Percentiles rank a stretch among this genome's conserved stretches.
Conservation (phyloP, 176 grass and related monocot genomes). For the Eremochloa ophiuroides region DNA sequence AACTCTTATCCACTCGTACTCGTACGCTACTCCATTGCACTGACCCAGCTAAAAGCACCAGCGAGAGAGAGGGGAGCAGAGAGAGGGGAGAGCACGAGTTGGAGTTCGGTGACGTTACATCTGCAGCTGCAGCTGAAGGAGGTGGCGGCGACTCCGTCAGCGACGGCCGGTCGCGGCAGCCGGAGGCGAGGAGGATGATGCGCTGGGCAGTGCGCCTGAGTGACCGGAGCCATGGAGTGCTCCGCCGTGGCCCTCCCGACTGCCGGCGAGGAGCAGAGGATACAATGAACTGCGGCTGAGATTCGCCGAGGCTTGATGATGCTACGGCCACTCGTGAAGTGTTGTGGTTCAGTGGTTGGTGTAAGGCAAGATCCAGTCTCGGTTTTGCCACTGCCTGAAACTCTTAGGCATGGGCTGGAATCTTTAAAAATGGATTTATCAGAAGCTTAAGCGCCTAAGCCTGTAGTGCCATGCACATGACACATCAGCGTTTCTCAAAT, state of each 20-base stretch:
- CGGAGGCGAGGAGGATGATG: background rate
- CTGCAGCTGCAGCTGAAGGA: constrained; percentile 1
- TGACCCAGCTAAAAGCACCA: background rate
- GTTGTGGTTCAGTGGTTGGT: constrained; percentile 3
- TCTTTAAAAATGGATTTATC: background rate
- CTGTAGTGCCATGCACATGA: background rate
- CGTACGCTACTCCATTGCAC: background rate
- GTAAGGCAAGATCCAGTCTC: background rate
- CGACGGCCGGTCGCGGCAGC: background rate
- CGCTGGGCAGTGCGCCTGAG: background rate
- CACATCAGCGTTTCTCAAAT: background rate
- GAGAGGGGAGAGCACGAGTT: background rate
- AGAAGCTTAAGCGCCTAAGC: background rate
- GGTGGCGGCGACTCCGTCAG: background rate
- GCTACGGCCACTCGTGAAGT: background rate
- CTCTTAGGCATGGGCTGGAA: background rate
- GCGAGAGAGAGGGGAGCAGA: background rate
- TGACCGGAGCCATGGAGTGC: background rate
- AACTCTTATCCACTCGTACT: constrained; percentile 4
- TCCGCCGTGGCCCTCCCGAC: background rate
- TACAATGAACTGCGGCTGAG: background rate
- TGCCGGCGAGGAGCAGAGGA: background rate
- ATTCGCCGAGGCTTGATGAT: background rate
- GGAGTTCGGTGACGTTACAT: background rate
- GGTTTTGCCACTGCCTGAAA: background rate